Conservation (phyloP, 2,329 filamentous ascomycete genomes). For the Colletotrichum incanum region DNA sequence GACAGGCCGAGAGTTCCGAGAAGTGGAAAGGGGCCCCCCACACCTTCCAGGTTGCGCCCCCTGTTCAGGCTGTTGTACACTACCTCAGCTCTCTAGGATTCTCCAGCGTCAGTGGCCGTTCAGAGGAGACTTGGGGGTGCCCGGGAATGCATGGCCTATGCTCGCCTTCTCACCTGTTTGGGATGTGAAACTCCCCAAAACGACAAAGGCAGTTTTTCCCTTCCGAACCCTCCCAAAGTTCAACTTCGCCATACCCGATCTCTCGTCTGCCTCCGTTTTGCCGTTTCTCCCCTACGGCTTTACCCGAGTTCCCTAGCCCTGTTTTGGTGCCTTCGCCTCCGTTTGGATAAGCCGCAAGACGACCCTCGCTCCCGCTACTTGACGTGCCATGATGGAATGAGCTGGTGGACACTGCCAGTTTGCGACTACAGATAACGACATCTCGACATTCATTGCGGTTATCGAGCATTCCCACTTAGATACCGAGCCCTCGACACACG, state of each 20-base stretch:
- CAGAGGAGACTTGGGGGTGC: constrained; percentile 17
- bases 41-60: constrained; percentile 16
- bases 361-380: constrained; percentile 11
- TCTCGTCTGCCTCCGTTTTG: constrained; percentile 14
- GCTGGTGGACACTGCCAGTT: constrained; percentile 25
- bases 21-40: constrained; percentile 32
- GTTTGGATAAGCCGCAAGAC: constrained; percentile 28
- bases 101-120: constrained; percentile 26
- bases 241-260: constrained; percentile 7
- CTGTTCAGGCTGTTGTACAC: constrained; percentile 10
- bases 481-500: background rate
- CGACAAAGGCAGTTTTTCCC: constrained; percentile 34
- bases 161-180: constrained; percentile 40
- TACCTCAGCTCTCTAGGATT: constrained; percentile 26
- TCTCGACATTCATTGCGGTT: constrained; percentile 17
- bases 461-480: constrained; percentile 11
- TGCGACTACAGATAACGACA: constrained; percentile 21
- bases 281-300: constrained; percentile 23
- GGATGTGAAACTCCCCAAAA: constrained; percentile 43
- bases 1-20: constrained; percentile 31
- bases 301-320: constrained; percentile 11
- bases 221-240: constrained; percentile 8
- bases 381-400: constrained; percentile 32
- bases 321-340: constrained; percentile 17
- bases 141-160: constrained; percentile 21